A percentile compares a stretch with the other conserved stretches of the same genome.
Evolutionary conservation across 495 filamentous ascomycete species (phyloP).

Genomic region (Penicillium cataractarum): DNA sequence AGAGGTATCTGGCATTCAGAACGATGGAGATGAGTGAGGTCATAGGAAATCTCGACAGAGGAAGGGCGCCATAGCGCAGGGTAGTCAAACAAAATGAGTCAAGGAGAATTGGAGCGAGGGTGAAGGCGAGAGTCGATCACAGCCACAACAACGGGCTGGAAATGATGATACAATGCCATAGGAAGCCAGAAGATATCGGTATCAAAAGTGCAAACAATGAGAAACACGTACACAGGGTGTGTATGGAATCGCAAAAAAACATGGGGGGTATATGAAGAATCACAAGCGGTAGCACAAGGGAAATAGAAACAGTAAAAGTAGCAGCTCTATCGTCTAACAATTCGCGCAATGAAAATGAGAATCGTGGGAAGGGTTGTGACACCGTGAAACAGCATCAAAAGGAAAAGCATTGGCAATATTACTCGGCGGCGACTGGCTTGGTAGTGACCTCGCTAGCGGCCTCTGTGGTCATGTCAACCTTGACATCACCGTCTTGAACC

Average conservation of each 20-base stretch:
- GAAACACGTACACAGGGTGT: constrained; percentile 23
- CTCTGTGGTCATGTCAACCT: not conserved
- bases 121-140: constrained; percentile 3
- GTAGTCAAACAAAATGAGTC: constrained; percentile 5
- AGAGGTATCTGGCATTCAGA: constrained; percentile 7
- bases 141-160: not conserved
- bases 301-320: constrained; percentile 21
- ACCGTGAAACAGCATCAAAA: constrained; percentile 9
- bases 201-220: constrained; percentile 23
- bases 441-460: constrained; percentile 6
- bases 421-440: constrained; percentile 3
- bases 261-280: constrained; percentile 35
- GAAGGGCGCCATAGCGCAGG: too few species aligned
- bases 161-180: not conserved
- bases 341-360: constrained; percentile 16
- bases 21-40: not conserved
- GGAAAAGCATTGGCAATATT: constrained; percentile 17
- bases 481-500: not conserved
- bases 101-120: constrained; percentile 6
- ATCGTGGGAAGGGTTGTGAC: constrained; percentile 17
- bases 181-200: not conserved
- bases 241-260: constrained; percentile 20
- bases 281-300: not conserved
- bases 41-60: constrained; percentile 18
- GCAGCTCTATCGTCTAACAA: constrained; percentile 34